phyloP scores from a whole-genome alignment of 306 rosid species.

The Casuarina equisetifolia region DNA sequence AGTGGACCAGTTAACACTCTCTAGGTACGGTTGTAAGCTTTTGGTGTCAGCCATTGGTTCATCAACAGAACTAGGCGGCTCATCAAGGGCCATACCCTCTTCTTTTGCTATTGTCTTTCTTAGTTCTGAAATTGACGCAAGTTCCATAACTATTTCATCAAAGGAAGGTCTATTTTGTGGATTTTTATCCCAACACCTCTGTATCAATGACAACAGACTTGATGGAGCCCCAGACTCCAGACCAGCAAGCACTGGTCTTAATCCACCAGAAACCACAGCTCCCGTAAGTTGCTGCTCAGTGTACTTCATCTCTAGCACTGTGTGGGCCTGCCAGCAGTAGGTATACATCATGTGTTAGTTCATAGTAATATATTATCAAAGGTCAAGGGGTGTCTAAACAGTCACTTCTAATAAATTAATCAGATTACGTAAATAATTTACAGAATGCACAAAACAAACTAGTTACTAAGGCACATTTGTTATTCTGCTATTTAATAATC shows the following conservation, averaged over 20 bases:
- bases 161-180: conserved; percentile 74
- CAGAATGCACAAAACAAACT: conserved; percentile 16
- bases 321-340: conserved; percentile 76
- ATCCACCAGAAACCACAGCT: conserved; percentile 79
- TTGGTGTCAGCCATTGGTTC: conserved; percentile 33
- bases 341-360: conserved; percentile 11
- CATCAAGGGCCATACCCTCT: conserved; percentile 28
- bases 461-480: conserved; percentile 7
- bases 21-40: conserved; percentile 45
- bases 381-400: not conserved
- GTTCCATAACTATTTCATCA: conserved; percentile 62
- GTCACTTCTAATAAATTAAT: not conserved
- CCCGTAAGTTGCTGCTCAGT: conserved; percentile 88
- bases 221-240: conserved; percentile 65
- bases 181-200: conserved; percentile 75
- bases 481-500: not conserved
- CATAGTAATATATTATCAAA: not conserved
- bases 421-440: not conserved
- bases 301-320: conserved; percentile 93
- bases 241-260: conserved; percentile 75
- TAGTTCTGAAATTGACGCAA: conserved; percentile 53
- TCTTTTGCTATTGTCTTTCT: conserved; percentile 31
- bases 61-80: conserved; percentile 32
- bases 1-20: conserved; percentile 67
- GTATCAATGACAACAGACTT: conserved; percentile 58